Evolutionary conservation across 1,139 yeast genomes (phyloP).

Genomic region (Scheffersomyces segobiensis): DNA sequence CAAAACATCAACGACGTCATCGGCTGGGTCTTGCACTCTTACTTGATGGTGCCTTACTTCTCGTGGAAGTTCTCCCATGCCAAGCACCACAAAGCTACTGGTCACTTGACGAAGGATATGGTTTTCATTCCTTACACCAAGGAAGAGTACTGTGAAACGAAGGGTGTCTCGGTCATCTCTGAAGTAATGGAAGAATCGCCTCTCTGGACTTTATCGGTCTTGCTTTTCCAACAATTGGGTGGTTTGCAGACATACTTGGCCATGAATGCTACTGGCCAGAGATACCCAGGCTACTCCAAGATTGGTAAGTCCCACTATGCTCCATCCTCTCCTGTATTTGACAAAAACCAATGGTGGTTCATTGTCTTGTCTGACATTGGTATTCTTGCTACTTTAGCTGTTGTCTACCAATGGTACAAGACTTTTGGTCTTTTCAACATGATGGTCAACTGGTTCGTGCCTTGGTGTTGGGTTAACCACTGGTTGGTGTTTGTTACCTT

Average conservation of each 20-base stretch:
- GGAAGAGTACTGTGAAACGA: conserved; percentile 32
- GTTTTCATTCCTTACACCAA: conserved; percentile 59
- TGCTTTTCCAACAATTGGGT: conserved; percentile 54
- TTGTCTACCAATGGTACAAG: conserved; percentile 51
- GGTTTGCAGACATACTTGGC: conserved; percentile 53
- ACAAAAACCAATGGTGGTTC: conserved; percentile 55
- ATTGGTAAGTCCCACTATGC: conserved; percentile 48
- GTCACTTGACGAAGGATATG: conserved; percentile 60
- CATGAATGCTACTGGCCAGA: conserved; percentile 58
- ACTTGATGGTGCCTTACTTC: conserved; percentile 58
- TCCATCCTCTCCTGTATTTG: conserved; percentile 56
- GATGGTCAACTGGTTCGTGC: conserved; percentile 53
- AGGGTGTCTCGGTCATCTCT: conserved; percentile 30
- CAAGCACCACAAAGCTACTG: conserved; percentile 66
- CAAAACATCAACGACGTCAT: conserved; percentile 55
- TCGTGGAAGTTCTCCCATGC: conserved; percentile 64
- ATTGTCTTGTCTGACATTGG: conserved; percentile 57
- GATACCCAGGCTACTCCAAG: conserved; percentile 33
- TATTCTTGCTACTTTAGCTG: conserved; percentile 37
- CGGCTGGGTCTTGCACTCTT: conserved; percentile 63
- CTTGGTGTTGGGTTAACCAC: conserved; percentile 60
- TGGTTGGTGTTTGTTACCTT: conserved; percentile 65
- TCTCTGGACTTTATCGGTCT: conserved; percentile 40
- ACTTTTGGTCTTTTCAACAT: conserved; percentile 49
- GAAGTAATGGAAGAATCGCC: conserved; percentile 60